Base-by-base conservation (phyloP, 495 filamentous ascomycete genomes). In the Xylaria bambusicola region DNA sequence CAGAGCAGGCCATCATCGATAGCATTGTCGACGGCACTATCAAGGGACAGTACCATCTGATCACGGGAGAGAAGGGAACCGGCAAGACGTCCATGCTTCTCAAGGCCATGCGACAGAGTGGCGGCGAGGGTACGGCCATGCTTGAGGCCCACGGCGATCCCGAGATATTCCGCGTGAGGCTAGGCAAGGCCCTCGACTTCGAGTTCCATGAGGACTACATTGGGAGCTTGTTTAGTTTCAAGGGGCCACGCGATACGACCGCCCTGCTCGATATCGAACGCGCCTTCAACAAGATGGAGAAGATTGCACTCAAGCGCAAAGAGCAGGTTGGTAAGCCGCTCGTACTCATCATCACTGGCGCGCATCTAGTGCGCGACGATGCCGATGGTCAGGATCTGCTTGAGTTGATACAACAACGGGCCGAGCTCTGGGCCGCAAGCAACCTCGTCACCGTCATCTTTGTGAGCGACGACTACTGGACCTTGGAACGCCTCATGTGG, bases 391-490 rank as follows among this genome's bases (percentile, higher is more conserved):
- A 86, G 53, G 90, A 96, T 73, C 75, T 97, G 21, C 84, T 97
- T 3, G 93, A 97, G 72, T 82, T 97, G 52, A 84, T 97, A 17
- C 93, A 97, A 70, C 93, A 97, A 73, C 85, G 92, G 31, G 93
- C 93, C 2, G 93, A 97, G 71, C 87, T 90, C 67, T 97, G 93
- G 93, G 92, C 93, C 3, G 93, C 92, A 4, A 87, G 86, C 45
- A 90, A 89, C 59, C 80, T 97, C 3, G 87, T 91, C n/a, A 97
- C 93, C 1, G 86, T 94, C 57, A 82, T 97, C 10, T 85, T 97
- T 63, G 96, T 96, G 70, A 89, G 84, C 57, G 93, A 97, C 67
- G 93, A 97, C 65, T 97, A 97, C 72, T 97, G 93, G 93, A 89
- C 96, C 1, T 94, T 96, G 67, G 93, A 97, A 69, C 83, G 92